Base-by-base conservation (phyloP, 345 rosid genomes). In the Mallotus nudiflorus region DNA sequence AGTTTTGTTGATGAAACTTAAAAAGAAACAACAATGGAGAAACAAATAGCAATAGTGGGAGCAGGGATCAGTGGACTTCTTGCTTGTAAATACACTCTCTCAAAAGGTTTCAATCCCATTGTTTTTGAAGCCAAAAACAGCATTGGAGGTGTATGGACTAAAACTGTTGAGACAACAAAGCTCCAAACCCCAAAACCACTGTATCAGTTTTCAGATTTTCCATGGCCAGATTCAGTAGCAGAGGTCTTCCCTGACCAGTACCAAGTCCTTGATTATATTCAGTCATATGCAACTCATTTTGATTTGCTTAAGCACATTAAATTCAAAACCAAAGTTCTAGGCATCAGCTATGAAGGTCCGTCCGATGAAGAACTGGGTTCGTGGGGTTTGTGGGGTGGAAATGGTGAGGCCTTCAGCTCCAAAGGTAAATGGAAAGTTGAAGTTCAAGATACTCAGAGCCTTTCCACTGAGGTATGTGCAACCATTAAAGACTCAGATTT, bases 11-110 rank as follows among this genome's bases (percentile, higher is more conserved):
- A 3, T 33, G 37, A 33, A 33, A 33, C 4, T 42, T 9, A 16
- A 20, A 52, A 22, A 8, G 25, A 16, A 50, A 18, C 5, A 42
- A 22, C 12, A 40, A 84, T 78, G 85, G 82, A 77, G 68, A 80
- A 62, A 16, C 60, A 76, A 62, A 74, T 84, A 3, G 85, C 45
- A 4, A 82, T 82, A 11, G 50, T 77, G 5, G 85, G 85, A 66
- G 84, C 81, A 12, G 82, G 85, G 9, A 19, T 68, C 3, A 82
- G 88, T 33, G 88, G 88, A 27, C 82, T 84, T 24, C 46, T 78
- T 4, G 82, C 88, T 14, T 82, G 80, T 24, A 80, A 80, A 70
- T 65, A 80, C 57, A 11, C 5, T 4, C 49, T 80, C 33, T 62
- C 70, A 50, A 80, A 69, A 18, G 85, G 85, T 8, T 80, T 75